A percentile compares a stretch with the other conserved stretches of the same genome.
phyloP scores from a whole-genome alignment of 2,329 filamentous ascomycete species.

The Aspergillus bombycis region DNA sequence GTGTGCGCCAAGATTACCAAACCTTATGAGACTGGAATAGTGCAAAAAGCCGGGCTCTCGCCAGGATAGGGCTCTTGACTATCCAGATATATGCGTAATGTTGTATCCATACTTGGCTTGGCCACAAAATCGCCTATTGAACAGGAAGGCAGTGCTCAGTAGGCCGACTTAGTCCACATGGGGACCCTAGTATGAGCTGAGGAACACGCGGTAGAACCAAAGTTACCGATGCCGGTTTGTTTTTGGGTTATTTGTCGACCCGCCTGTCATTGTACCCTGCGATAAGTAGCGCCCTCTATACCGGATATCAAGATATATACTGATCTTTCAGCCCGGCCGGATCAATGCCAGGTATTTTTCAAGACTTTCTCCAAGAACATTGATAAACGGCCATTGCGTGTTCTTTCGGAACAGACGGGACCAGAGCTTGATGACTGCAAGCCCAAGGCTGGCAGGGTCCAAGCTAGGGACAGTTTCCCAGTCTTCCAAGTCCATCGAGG shows the following conservation, averaged over 20 bases:
- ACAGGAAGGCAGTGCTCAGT: not conserved
- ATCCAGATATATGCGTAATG: not conserved
- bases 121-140: not conserved
- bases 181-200: not conserved
- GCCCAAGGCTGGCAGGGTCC: constrained; percentile 31
- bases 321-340: constrained; percentile 10
- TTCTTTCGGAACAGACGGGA: constrained; percentile 36
- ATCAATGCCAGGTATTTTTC: constrained; percentile 34
- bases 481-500: constrained; percentile 34
- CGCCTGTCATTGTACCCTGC: not conserved
- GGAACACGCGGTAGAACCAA: not conserved
- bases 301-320: not conserved
- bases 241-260: not conserved
- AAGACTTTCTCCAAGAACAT: constrained; percentile 35
- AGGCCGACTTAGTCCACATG: not conserved
- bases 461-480: constrained; percentile 26
- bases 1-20: not conserved
- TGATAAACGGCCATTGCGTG: constrained; percentile 40
- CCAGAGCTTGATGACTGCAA: constrained; percentile 36
- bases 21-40: not conserved
- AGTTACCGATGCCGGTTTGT: not conserved
- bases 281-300: not conserved
- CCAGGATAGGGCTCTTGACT: not conserved
- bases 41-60: not conserved
- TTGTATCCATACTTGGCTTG: not conserved